Conservation (phyloP, 352 stramenopile genomes). For the Phytophthora constricta region DNA sequence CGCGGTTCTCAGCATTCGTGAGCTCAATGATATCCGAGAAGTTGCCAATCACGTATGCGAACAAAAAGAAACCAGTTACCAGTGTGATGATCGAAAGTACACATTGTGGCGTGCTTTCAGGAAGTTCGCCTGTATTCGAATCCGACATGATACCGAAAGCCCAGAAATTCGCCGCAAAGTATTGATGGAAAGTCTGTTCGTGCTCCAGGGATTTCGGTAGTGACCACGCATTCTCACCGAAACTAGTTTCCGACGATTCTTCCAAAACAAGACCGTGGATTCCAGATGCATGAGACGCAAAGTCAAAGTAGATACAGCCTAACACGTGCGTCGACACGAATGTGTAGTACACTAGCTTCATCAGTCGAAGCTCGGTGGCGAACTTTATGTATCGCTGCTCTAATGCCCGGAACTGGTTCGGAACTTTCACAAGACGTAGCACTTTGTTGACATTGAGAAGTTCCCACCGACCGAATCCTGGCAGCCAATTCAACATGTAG, state of each 20-base stretch:
- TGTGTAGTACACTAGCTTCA: constrained; percentile 66
- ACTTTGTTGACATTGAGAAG: constrained; percentile 68
- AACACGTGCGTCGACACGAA: constrained; percentile 50
- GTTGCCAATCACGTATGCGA: constrained; percentile 69
- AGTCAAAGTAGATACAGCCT: constrained; percentile 68
- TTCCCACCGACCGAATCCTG: constrained; percentile 33
- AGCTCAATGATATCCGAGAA: constrained; percentile 61
- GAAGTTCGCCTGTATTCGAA: constrained; percentile 46
- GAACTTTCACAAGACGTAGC: constrained; percentile 46
- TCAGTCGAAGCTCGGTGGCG: constrained; percentile 50
- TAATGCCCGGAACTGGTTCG: constrained; percentile 32
- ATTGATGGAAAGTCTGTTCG: constrained; percentile 37
- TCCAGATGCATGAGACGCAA: constrained; percentile 35
- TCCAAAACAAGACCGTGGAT: constrained; percentile 2
- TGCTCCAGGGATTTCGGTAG: constrained; percentile 33
- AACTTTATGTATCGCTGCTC: constrained; percentile 52
- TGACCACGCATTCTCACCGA: constrained; percentile 54
- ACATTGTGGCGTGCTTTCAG: constrained; percentile 47
- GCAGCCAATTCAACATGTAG: constrained; percentile 52
- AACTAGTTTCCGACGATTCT: constrained; percentile 18
- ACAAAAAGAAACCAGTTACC: constrained; percentile 56
- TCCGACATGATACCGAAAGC: constrained; percentile 67
- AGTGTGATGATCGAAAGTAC: constrained; percentile 58
- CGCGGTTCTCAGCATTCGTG: constrained; percentile 45
- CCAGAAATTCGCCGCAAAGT: constrained; percentile 61